Conservation (phyloP, 2,329 filamentous ascomycete species). For the Nothomitra cinnamomea region DNA sequence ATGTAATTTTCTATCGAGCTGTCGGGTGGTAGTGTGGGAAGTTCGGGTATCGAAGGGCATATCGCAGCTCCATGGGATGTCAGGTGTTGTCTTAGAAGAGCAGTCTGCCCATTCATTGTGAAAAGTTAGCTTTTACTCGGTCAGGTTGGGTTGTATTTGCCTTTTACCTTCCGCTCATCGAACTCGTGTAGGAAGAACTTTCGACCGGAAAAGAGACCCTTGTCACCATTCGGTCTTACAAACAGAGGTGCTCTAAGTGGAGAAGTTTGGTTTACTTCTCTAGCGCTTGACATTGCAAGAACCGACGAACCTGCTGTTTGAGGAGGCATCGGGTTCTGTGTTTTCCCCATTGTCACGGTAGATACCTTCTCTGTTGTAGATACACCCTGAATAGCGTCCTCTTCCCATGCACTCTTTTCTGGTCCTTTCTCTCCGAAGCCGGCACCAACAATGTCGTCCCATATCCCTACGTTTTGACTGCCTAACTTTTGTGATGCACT, state of each 20-base stretch:
- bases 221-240: not conserved
- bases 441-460: conserved; percentile 65
- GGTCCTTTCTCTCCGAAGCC: conserved; percentile 10
- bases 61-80: conserved; percentile 20
- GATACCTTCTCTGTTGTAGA: conserved; percentile 8
- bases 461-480: conserved; percentile 67
- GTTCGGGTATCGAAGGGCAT: conserved; percentile 4
- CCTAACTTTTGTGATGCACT: conserved; percentile 72
- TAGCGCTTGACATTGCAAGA: not conserved
- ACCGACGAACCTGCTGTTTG: not conserved
- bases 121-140: conserved; percentile 16
- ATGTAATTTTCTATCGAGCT: conserved; percentile 11
- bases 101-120: conserved; percentile 8
- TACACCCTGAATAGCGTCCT: conserved; percentile 8
- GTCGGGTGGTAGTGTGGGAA: not conserved
- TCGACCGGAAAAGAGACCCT: conserved; percentile 2
- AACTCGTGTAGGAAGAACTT: conserved; percentile 22
- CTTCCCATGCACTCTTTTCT: conserved; percentile 16
- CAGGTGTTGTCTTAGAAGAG: conserved; percentile 20
- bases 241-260: not conserved
- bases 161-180: conserved; percentile 22
- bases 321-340: not conserved
- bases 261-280: conserved; percentile 1
- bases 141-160: conserved; percentile 8
- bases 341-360: not conserved